A percentile compares a stretch with the other conserved stretches of the same genome.
phyloP scores from a whole-genome alignment of 345 rosid genomes.

The Eucalyptus regnans region DNA sequence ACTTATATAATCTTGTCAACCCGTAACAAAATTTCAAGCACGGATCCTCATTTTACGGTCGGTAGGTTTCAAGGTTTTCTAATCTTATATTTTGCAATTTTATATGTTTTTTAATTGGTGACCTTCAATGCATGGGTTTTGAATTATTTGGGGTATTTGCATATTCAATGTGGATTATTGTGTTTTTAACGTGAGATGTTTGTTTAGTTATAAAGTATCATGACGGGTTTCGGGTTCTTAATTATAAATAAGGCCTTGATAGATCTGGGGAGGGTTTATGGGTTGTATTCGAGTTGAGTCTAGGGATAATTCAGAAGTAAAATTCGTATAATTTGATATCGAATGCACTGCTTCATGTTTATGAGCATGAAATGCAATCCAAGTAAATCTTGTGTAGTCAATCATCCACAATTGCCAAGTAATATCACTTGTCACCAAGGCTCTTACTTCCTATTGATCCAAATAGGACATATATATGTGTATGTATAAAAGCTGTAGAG shows the following conservation, averaged over 20 bases:
- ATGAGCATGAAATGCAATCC: too few species aligned
- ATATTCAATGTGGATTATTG: background rate
- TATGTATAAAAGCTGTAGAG: background rate
- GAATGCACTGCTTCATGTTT: fast-evolving
- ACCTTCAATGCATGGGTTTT: background rate
- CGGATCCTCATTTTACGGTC: background rate
- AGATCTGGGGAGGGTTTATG: too few species aligned
- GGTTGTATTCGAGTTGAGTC: too few species aligned
- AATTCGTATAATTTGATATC: too few species aligned
- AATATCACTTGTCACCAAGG: background rate
- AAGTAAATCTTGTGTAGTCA: too few species aligned
- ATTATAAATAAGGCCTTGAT: too few species aligned
- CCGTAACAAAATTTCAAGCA: background rate
- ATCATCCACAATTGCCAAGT: fast-evolving
- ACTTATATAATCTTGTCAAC: background rate
- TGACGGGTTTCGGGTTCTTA: background rate
- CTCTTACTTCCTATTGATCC: fast-evolving
- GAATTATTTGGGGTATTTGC: background rate
- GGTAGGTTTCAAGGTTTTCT: too few species aligned
- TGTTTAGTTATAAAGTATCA: too few species aligned
- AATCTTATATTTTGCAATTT: background rate
- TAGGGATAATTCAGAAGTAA: too few species aligned
- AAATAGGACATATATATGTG: too few species aligned
- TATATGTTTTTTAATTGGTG: background rate
- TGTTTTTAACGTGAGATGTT: background rate